Evolutionary conservation across 2,329 filamentous ascomycete genomes (phyloP).

Genomic region (Calonectria hawksworthii): DNA sequence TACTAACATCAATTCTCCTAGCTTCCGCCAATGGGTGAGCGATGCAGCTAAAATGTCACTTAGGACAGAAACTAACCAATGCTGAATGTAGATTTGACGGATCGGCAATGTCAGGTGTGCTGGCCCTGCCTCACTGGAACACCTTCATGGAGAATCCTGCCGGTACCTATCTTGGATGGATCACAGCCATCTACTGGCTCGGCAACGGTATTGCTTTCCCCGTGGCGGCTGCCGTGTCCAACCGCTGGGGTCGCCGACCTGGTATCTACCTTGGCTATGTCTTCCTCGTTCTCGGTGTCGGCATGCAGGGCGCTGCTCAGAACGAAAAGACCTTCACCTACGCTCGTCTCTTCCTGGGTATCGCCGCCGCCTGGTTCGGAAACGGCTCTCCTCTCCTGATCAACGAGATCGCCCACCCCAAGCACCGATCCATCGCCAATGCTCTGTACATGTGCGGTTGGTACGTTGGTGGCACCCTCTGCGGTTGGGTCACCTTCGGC

Average conservation of each 20-base stretch:
- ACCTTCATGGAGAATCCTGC: slow-evolving; percentile 36
- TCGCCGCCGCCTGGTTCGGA: slow-evolving; percentile 31
- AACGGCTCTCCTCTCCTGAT: slow-evolving; percentile 33
- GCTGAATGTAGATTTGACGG: neutral
- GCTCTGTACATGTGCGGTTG: slow-evolving; percentile 36
- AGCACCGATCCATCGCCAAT: slow-evolving; percentile 31
- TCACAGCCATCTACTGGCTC: slow-evolving; percentile 43
- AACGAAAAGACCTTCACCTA: slow-evolving; percentile 35
- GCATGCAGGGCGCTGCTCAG: slow-evolving; percentile 29
- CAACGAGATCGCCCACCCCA: slow-evolving; percentile 35
- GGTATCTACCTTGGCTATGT: slow-evolving; percentile 33
- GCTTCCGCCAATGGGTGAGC: slow-evolving; percentile 35
- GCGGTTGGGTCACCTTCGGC: slow-evolving; percentile 36
- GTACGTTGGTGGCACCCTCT: slow-evolving; percentile 37
- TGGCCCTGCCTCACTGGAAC: slow-evolving; percentile 40
- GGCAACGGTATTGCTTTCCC: slow-evolving; percentile 38
- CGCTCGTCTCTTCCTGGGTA: slow-evolving; percentile 32
- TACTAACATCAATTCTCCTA: neutral
- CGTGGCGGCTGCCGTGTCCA: slow-evolving; percentile 30
- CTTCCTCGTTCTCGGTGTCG: slow-evolving; percentile 32
- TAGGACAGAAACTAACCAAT: neutral
- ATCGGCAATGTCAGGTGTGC: slow-evolving; percentile 20
- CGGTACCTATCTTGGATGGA: slow-evolving; percentile 40
- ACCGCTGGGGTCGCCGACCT: slow-evolving; percentile 29
- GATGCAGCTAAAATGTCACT: neutral